Evolutionary conservation across 495 filamentous ascomycete species (phyloP), one percentile per base, ranked within the genome.

Genomic region (Tuber melanosporum): DNA sequence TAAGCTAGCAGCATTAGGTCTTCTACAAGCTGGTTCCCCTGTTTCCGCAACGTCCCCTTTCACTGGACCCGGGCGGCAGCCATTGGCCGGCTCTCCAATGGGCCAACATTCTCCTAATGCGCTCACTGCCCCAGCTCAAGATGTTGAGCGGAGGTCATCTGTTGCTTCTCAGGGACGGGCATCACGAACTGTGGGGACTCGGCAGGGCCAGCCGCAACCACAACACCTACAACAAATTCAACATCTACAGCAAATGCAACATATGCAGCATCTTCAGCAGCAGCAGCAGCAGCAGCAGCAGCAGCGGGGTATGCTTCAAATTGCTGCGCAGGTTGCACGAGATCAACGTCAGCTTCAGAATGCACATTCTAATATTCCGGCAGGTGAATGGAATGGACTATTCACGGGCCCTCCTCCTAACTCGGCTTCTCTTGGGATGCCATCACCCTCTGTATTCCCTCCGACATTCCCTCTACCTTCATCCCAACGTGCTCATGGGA

Each of bases 221-320:
- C 57, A 66, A 32, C 57, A 66, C 4, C 26, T 66, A 7, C 57
- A 66, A 14, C 52, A 52, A n/a, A n/a, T 52, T 20, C 49, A 62
- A 36, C 57, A 66, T 2, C 3, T 66, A 7, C 57, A 32, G 17
- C 57, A 66, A 36, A 26, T 39, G n/a, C 72, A 74, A 10, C 39
- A 45, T 0, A 22, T 52, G 45, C 71, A 73, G 47, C 71, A 73
- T 15, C 2, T 20, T 39, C 75, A 81, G 3, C 71, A 70, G 0
- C 70, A 81, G 26, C 74, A 62, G 0, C 78, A 69, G 10, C 32
- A 70, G 39, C 74, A 71, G 5, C 73, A 80, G 17, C 73, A 73
- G 1, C 73, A 72, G 46, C 76, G 52, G 26, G 9, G 26, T 66
- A 66, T 66, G 57, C 57, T 66, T 66, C 57, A 32, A 62, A 32